Conservation (phyloP, 371 early-diverging fungal species). For the Lichtheimia corymbifera region DNA sequence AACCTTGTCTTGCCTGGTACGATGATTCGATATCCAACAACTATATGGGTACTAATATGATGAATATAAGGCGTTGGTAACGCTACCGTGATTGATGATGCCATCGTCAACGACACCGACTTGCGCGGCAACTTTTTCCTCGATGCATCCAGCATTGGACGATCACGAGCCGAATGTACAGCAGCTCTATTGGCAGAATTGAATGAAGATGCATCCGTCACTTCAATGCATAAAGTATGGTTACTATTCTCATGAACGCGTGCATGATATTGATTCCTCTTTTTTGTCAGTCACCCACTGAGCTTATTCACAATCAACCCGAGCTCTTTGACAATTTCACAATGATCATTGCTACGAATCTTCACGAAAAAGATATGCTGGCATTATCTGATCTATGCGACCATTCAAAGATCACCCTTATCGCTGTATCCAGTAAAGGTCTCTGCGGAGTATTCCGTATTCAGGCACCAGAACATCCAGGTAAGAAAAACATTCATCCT, state of each 20-base stretch:
- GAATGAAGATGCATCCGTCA: slow-evolving; percentile 84
- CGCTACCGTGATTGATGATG: slow-evolving; percentile 81
- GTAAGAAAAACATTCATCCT: slow-evolving; percentile 29
- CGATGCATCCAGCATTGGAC: slow-evolving; percentile 61
- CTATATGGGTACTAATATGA: not conserved
- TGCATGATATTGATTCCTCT: not conserved
- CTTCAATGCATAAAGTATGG: slow-evolving; percentile 48
- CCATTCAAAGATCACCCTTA: slow-evolving; percentile 60
- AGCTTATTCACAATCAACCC: slow-evolving; percentile 54
- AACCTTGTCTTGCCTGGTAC: slow-evolving; percentile 94
- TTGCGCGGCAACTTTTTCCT: slow-evolving; percentile 91
- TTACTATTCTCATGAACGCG: not conserved
- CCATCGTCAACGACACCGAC: slow-evolving; percentile 74
- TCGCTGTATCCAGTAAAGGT: slow-evolving; percentile 72
- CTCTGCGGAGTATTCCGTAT: slow-evolving; percentile 74
- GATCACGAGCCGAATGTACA: slow-evolving; percentile 64
- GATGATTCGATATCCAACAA: not conserved
- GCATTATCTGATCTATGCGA: slow-evolving; percentile 65
- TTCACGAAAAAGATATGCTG: slow-evolving; percentile 56
- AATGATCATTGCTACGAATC: slow-evolving; percentile 72
- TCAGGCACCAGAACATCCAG: slow-evolving; percentile 72
- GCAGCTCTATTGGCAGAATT: slow-evolving; percentile 76
- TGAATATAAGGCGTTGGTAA: slow-evolving; percentile 76
- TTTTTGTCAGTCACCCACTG: slow-evolving; percentile 21
- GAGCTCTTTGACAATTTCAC: slow-evolving; percentile 70